Base-by-base conservation (phyloP, 2,329 filamentous ascomycete species). In the Penicillium janthinellum region DNA sequence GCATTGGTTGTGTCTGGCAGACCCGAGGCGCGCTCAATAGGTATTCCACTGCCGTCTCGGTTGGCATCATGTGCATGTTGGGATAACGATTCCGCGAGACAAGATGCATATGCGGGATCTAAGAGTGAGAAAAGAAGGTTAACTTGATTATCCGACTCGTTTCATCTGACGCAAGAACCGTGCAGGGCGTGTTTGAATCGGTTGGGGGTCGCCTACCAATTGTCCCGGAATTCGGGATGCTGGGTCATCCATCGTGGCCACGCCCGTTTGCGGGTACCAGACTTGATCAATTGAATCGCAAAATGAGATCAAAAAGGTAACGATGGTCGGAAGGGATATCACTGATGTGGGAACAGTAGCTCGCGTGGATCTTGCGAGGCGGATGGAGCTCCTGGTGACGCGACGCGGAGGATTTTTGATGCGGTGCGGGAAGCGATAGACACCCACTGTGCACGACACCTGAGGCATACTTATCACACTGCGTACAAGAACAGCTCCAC, bases 71-170 rank as follows among this genome's bases (percentile, higher is more conserved):
- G 53, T 87, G 86, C 71, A 90, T 86, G 61, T 86, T 79, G 2
- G 94, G 90, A 76, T 93, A 97, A 70, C 89, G 86, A 74, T 89
- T 90, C 42, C 88, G 89, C 51, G 92, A 97, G 64, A 97, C 83
- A 63, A 97, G 86, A 76, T 98, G 94, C 68, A 97, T 87, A 80
- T 98, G 94, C 55, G 88, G 89, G 72, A 96, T 86, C 91, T 95
- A 72, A 17, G 60, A 37, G 12, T 10, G 34, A 35, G 12, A 48
- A 41, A 55, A 67, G 39, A 64, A 44, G 3, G 38, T 65, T 45
- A 67, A 62, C 45, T 61, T 64, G 44, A 35, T 8, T 8, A 3
- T 49, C 2, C 17, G 38, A 49, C 45, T 42, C 41, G 44, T 44
- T 31, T 51, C 42, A 56, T 57, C 14, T 14, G 14, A 31, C 47